Percentiles rank a stretch among this genome's conserved stretches.
These are phyloP conservation scores for Cucurbita argyrosperma DNA, from an alignment of 306 rosid species.

Conservation along the genomic window DNA sequence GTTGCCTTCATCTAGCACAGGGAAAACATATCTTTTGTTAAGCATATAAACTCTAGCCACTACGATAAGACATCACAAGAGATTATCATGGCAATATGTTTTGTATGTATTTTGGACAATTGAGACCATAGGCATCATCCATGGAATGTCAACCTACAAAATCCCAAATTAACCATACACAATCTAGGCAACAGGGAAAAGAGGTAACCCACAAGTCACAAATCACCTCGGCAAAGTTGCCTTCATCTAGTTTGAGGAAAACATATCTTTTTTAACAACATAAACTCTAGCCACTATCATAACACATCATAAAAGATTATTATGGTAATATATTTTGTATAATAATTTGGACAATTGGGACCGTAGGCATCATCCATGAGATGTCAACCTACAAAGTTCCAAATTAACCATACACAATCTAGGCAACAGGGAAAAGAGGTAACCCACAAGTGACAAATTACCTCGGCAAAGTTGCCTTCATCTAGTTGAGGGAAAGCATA, in stretches of 20 bases:
- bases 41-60: background rate
- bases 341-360: background rate
- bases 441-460: conserved; percentile 13
- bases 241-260: background rate
- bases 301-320: background rate
- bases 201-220: conserved; percentile 22
- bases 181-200: conserved; percentile 62
- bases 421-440: conserved; percentile 68
- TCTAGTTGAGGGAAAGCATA: background rate
- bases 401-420: conserved; percentile 7
- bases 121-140: background rate
- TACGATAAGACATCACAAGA: background rate
- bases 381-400: background rate
- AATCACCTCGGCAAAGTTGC: conserved; percentile 58
- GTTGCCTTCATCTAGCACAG: conserved; percentile 21
- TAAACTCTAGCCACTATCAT: background rate
- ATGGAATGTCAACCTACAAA: background rate
- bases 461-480: conserved; percentile 60
- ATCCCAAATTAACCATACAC: background rate
- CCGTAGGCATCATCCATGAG: background rate
- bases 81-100: too few species aligned
- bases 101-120: background rate
- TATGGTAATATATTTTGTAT: background rate
- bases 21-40: background rate
- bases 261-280: background rate